Base-by-base conservation (phyloP, 2,329 filamentous ascomycete genomes). In the Laburnicola sp. region DNA sequence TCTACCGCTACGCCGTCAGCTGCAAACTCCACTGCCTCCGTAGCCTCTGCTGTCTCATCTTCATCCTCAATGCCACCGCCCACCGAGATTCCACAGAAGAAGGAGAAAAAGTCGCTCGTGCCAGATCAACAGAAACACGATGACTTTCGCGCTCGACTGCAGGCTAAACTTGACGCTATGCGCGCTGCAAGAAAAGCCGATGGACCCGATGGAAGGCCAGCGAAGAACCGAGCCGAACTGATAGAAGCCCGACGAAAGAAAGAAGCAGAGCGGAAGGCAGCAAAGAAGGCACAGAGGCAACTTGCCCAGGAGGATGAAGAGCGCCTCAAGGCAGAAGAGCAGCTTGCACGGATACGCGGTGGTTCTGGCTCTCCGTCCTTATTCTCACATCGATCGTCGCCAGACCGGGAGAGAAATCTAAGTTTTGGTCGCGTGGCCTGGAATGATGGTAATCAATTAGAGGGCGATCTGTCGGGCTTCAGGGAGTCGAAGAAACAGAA, bases 211-310 rank as follows among this genome's bases (percentile, higher is more conserved):
- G 91, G 91, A 53, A 87, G 88, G 65, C 86, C 88, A 11, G 89
- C 93, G 50, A 86, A 88, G 57, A 96, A 90, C 54, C 85, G 94
- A 54, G 88, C 96, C 74, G 92, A 97, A 69, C 82, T 99, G 9
- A 91, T 99, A 63, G 94, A 97, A 74, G 84, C 89, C 38, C 85
- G 94, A 36, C 85, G 94, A 57, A 85, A 86, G 68, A 97, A 96
- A 76, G 89, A 96, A 70, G 87, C 90, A 53, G 85, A 91, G 71
- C 85, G 91, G 56, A 93, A 92, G 71, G 86, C 86, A 22, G 88
- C 93, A 66, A 97, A 96, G 78, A 94, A 96, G 74, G 89, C 93
- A 66, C 77, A 91, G 51, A 84, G 92, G 38, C 79, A 83, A 58
- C 82, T 89, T 63, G 87, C 88, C 21, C 93, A 89, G 69, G 82